These are phyloP conservation scores for Trichoderma gamsii DNA, from an alignment of 495 filamentous ascomycete genomes.

Conservation along the genomic window DNA sequence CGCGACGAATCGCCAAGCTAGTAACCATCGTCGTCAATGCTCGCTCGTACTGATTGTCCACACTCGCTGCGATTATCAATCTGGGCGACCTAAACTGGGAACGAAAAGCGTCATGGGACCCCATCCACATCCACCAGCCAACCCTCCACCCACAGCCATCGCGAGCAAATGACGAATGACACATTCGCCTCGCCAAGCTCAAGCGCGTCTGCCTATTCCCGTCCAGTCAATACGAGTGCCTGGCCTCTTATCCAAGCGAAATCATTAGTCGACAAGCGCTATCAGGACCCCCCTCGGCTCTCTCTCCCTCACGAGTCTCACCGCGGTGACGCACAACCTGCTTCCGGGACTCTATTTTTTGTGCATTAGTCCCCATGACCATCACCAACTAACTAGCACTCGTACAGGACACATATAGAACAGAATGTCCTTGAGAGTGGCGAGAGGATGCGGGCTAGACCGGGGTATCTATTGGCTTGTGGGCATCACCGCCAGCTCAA, in stretches of 20 bases:
- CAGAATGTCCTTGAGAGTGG: neutral
- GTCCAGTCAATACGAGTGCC: neutral
- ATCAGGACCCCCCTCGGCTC: neutral
- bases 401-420: neutral
- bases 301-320: conserved; percentile 13
- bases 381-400: neutral
- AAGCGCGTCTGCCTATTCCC: neutral
- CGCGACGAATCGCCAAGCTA: neutral
- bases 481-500: conserved; percentile 1
- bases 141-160: neutral
- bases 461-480: conserved; percentile 5
- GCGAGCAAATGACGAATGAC: neutral
- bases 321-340: conserved; percentile 8
- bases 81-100: neutral
- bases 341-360: neutral
- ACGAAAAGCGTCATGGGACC: conserved; percentile 7
- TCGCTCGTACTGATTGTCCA: neutral
- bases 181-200: neutral
- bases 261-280: conserved; percentile 10
- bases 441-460: neutral
- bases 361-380: conserved; percentile 8
- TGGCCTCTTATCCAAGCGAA: neutral
- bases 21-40: neutral
- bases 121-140: neutral
- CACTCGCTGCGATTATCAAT: neutral